Evolutionary conservation across 2,329 filamentous ascomycete genomes (phyloP), one percentile per base, ranked within the genome.

Genomic region (Nemania abortiva): DNA sequence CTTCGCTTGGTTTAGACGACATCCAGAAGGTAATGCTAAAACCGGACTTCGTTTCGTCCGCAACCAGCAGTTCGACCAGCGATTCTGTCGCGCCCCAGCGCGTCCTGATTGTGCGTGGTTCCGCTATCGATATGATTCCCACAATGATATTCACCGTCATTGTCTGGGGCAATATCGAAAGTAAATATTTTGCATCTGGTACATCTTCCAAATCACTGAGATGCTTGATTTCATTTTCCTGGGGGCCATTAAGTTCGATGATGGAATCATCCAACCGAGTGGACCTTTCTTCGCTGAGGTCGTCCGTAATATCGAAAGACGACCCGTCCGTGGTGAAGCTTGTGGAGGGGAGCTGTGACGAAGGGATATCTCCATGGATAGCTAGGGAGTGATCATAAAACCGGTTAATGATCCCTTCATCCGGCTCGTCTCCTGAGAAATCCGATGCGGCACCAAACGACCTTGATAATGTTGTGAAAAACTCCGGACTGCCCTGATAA

Each of bases 21-120:
- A 97, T 82, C 95, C 95, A 98, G 78, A 97, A 94, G 2, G 92
- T 95, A 64, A 98, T 85, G 31, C 86, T 89, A 80, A 98, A 97
- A 2, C 91, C 92, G 0, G 92, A 88, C 71, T 86, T 88, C 0
- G 94, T 97, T 60, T 97, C 92, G 78, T 98, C 95, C 5, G 92
- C 95, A 0, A 98, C 89, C 0, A 95, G 83, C 1, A 96, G 80
- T 79, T 97, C 94, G 49, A 95, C 83, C 2, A 97, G 85, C 6
- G 92, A 87, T 60, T 91, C 85, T 6, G 84, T 83, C 11, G 82
- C 80, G 29, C 90, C 88, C 82, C 87, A 90, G 47, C 88, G 86
- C 0, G 94, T 93, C 34, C 84, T 87, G 22, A 97, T 88, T 1
- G 86, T 86, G 27, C 92, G 89, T 0, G 91, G 85, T 45, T 89